These are phyloP conservation scores for Spathaspora arborariae DNA, from an alignment of 805 yeast species.

Conservation along the genomic window DNA sequence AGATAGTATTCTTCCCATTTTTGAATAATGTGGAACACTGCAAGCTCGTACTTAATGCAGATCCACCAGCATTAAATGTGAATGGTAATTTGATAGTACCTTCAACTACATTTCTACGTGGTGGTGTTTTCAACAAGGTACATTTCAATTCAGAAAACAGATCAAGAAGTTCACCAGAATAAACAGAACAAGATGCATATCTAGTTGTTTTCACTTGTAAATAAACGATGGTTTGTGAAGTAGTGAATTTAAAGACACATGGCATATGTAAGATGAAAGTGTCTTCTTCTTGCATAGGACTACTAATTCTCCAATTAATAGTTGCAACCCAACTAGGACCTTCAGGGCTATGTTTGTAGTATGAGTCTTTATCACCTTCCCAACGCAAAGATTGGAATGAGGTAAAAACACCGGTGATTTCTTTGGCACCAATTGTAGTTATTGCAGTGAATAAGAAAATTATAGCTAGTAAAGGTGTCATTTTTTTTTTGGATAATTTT, in stretches of 20 bases:
- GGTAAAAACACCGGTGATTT: no score
- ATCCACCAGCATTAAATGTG: slow-evolving; percentile 19
- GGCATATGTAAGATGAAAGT: slow-evolving; percentile 24
- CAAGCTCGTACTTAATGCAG: slow-evolving; percentile 14
- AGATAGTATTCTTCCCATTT: slow-evolving; percentile 16
- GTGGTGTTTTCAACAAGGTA: slow-evolving; percentile 11
- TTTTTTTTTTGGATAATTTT: no score
- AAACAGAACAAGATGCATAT: slow-evolving; percentile 21
- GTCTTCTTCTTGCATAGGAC: slow-evolving; percentile 16
- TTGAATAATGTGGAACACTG: slow-evolving; percentile 14
- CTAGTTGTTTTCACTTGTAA: slow-evolving; percentile 10
- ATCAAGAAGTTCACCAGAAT: slow-evolving; percentile 14
- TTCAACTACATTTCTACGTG: slow-evolving; percentile 8
- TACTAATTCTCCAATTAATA: no score
- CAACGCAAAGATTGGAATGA: no score
- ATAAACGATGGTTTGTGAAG: slow-evolving; percentile 9
- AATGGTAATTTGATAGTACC: slow-evolving; percentile 21
- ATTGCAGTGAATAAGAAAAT: no score
- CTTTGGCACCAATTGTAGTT: no score
- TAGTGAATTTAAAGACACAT: slow-evolving; percentile 20
- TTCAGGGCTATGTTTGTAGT: no score
- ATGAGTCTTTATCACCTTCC: no score
- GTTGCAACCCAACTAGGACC: no score
- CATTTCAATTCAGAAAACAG: slow-evolving; percentile 17
- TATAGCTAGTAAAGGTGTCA: no score